Evolutionary conservation across 345 rosid genomes (phyloP), one percentile per base, ranked within the genome.

Genomic region (Salix caprea): DNA sequence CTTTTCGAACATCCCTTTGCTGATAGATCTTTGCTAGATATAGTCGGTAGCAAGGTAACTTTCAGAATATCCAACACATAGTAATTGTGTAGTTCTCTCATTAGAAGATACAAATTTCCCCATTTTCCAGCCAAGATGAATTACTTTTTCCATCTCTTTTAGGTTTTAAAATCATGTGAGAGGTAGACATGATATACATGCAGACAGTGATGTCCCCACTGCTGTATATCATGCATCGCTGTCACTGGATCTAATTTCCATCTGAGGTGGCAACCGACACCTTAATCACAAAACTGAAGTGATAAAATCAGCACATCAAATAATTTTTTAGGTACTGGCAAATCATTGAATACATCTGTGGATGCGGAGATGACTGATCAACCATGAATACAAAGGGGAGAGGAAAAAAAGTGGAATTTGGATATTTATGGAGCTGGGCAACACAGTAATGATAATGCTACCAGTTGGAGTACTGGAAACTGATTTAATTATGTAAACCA

Each of bases 31-130:
- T 86, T 92, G 85, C 85, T 92, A 26, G 79, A 81, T 65, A 64
- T 62, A 48, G 95, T 94, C 84, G 97, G 98, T 74, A 91, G 97
- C 89, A 85, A 87, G 95, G 95, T 91, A 80, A 81, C 11, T 69
- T 67, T 32, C 34, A 40, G 65, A 70, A 28, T 64, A 23, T 61
- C 66, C 7, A 24, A 32, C 62, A 14, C 62, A 40, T 23, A 37
- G 46, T 77, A 32, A 40, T 65, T 67, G 73, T 23, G 16, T 60
- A 39, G 37, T 39, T 14, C 36, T 12, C 16, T 18, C 70, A 70
- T 36, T 66, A 61, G 18, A 40, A 74, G 65, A 28, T 36, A 26
- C 30, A 75, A 66, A 36, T 56, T 69, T 40, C 34, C 67, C n/a
- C 58, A 10, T 64, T 56, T 44, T 52, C 67, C 56, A 36, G 4